Evolutionary conservation across 257 asterid genomes (phyloP).

Genomic region (Primulina eburnea): DNA sequence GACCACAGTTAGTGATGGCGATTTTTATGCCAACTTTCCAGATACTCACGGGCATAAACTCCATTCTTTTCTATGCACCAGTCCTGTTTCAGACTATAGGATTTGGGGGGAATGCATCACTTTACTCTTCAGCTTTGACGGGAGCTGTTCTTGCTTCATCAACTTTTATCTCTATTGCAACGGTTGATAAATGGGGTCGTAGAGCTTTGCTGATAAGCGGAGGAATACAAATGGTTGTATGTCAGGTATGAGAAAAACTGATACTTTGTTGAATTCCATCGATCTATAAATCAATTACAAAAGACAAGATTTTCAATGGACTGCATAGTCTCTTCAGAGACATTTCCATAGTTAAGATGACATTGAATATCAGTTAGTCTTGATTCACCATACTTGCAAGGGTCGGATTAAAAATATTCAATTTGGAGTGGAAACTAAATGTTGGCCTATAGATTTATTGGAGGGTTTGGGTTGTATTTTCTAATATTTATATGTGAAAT

Average conservation of each 20-base stretch:
- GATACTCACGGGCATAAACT: constrained; percentile 78
- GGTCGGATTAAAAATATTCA: too few species aligned
- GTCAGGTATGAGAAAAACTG: constrained; percentile 43
- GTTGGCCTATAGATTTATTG: background rate
- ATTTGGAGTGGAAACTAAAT: background rate
- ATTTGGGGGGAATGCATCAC: constrained; percentile 53
- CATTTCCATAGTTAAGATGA: too few species aligned
- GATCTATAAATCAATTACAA: background rate
- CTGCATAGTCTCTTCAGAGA: background rate
- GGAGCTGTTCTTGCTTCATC: constrained; percentile 76
- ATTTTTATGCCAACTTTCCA: constrained; percentile 76
- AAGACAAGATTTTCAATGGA: background rate
- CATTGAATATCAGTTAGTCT: too few species aligned
- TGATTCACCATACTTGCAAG: too few species aligned
- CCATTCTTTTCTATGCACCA: constrained; percentile 82
- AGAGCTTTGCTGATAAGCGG: constrained; percentile 60
- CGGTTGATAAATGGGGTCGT: constrained; percentile 67
- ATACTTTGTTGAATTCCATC: background rate
- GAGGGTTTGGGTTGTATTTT: too few species aligned
- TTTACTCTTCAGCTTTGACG: constrained; percentile 74
- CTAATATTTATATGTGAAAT: too few species aligned
- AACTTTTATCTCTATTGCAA: constrained; percentile 64
- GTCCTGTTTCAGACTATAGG: constrained; percentile 81
- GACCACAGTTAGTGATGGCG: constrained; percentile 80
- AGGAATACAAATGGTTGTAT: constrained; percentile 65